phyloP scores from a whole-genome alignment of 108 stramenopile species.

The Licmophora abbreviata region DNA sequence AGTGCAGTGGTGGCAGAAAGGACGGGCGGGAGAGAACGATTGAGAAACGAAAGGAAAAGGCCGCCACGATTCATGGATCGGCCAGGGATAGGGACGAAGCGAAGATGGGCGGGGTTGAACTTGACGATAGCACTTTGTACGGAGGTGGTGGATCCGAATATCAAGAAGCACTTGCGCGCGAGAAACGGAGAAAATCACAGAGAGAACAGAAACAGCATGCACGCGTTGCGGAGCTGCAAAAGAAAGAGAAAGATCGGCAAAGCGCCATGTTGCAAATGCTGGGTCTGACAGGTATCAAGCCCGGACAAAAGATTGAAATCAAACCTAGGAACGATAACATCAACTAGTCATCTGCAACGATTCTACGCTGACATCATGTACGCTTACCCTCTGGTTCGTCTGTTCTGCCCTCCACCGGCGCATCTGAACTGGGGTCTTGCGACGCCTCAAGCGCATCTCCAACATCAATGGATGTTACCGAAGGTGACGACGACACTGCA shows the following conservation, averaged over 20 bases:
- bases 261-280: slow-evolving; percentile 58
- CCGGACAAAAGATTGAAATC: slow-evolving; percentile 64
- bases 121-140: slow-evolving; percentile 52
- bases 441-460: no score
- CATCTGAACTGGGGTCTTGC: no score
- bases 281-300: slow-evolving; percentile 46
- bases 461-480: no score
- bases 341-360: no score
- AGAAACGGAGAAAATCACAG: slow-evolving; percentile 21
- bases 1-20: slow-evolving; percentile 32
- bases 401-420: no score
- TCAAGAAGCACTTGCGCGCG: slow-evolving; percentile 37
- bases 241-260: slow-evolving; percentile 55
- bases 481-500: no score
- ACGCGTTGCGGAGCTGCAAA: slow-evolving; percentile 36
- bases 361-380: no score
- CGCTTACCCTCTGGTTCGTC: no score
- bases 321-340: slow-evolving; percentile 27
- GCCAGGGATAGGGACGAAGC: slow-evolving; percentile 34
- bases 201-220: slow-evolving; percentile 23
- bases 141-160: slow-evolving; percentile 27
- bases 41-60: slow-evolving; percentile 42
- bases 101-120: slow-evolving; percentile 28
- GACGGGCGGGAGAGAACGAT: slow-evolving; percentile 44
- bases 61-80: slow-evolving; percentile 45